phyloP scores from a whole-genome alignment of 2,329 filamentous ascomycete genomes.

The Xylariales sp. region DNA sequence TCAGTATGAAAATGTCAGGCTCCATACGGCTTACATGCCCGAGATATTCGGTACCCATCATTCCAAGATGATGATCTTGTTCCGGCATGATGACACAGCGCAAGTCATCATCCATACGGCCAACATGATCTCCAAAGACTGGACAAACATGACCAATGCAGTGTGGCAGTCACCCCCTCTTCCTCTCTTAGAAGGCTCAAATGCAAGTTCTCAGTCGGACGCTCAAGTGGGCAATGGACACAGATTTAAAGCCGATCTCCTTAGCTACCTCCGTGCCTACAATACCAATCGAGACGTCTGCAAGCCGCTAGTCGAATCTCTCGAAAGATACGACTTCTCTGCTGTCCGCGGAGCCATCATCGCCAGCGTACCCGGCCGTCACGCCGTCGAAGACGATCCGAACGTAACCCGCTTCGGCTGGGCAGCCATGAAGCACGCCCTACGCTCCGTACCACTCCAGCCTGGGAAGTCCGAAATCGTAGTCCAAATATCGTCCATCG shows the following conservation, averaged over 20 bases:
- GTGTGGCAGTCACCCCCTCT: conserved; percentile 74
- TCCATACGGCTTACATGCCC: conserved; percentile 73
- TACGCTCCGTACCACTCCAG: conserved; percentile 49
- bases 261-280: conserved; percentile 69
- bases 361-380: conserved; percentile 71
- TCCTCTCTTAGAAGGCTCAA: conserved; percentile 36
- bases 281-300: conserved; percentile 52
- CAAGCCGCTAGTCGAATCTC: conserved; percentile 48
- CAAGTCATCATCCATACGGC: conserved; percentile 84
- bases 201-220: conserved; percentile 10
- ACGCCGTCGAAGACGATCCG: conserved; percentile 42
- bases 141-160: conserved; percentile 82
- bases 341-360: conserved; percentile 65
- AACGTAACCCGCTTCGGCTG: conserved; percentile 70
- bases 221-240: conserved; percentile 52
- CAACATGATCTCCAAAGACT: conserved; percentile 86
- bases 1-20: conserved; percentile 60
- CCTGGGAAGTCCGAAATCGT: conserved; percentile 44
- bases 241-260: conserved; percentile 70
- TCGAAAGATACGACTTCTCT: conserved; percentile 65
- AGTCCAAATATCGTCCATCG: conserved; percentile 73
- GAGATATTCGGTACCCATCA: conserved; percentile 84
- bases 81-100: conserved; percentile 70
- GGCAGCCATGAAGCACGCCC: conserved; percentile 57
- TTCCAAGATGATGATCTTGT: conserved; percentile 80